Conservation (phyloP, 169 alveolate genomes). For the Eimeria praecox region DNA sequence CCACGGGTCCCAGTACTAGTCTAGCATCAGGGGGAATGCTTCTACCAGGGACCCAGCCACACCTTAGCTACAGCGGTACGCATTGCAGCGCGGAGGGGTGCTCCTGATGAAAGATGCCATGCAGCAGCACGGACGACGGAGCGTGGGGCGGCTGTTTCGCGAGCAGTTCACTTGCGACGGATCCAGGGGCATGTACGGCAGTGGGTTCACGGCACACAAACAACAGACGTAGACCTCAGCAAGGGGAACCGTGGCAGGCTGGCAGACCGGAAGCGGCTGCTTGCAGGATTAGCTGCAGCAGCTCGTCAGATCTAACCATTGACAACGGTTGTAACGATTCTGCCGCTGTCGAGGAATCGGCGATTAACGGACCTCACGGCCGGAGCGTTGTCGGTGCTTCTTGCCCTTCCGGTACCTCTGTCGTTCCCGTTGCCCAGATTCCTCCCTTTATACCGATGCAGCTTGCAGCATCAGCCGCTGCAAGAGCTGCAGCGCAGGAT, state of each 20-base stretch:
- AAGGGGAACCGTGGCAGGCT: constrained; percentile 10
- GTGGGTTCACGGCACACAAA: not conserved
- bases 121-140: constrained; percentile 74
- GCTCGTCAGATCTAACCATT: not conserved
- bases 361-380: not conserved
- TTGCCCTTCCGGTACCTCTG: not conserved
- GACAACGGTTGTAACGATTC: not conserved
- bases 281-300: not conserved
- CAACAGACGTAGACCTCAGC: constrained; percentile 22
- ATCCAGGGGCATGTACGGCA: not conserved
- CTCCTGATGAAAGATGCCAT: constrained; percentile 54
- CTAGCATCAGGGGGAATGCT: not conserved
- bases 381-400: not conserved
- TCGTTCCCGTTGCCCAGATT: not conserved
- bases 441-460: constrained; percentile 46
- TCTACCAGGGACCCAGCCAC: not conserved
- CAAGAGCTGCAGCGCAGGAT: constrained; percentile 25
- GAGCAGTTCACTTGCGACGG: constrained; percentile 39
- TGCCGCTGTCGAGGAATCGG: not conserved
- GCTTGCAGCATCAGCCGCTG: constrained; percentile 49
- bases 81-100: not conserved
- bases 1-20: not conserved
- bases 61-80: not conserved
- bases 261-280: not conserved
- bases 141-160: constrained; percentile 59